Base-by-base conservation (phyloP, 805 yeast genomes). In the Cyberlindnera petersonii region DNA sequence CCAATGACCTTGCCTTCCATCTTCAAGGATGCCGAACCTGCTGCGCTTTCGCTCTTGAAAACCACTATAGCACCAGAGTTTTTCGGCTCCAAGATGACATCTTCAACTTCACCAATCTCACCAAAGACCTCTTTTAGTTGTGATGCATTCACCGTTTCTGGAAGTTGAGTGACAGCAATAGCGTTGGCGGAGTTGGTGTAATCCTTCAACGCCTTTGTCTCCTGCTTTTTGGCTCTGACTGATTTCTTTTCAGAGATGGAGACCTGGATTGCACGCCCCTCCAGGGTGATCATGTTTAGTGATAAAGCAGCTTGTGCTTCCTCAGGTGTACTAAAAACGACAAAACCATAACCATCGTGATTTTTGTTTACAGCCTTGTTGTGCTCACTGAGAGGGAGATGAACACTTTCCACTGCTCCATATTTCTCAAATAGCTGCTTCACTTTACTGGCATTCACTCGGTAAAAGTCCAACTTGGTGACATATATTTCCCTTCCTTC, bases 341-440 rank as follows among this genome's bases (percentile, higher is more conserved):
- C 60, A 52, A 85, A 83, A 0, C 82, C 95, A 56, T 71, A 79
- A 0, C 91, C 89, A 32, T 75, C 77, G 51, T 79, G 63, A 23
- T 60, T 62, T 24, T 55, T 56, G 3, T 47, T 45, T 24, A 37
- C 42, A 4, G 40, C 34, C 27, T 40, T 48, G 7, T 57, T 55
- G 21, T 52, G 56, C 2, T 37, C 35, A 22, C 57, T 56, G 32
- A 70, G 42, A 3, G 85, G 86, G 3, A 82, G 44, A 23, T 63
- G 66, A 0, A 83, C 56, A 26, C 59, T 61, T 39, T 78, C 82
- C 13, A 85, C 65, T 0, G 46, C 47, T 0, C 91, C 93, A 58
- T 55, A 74, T 27, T 61, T 55, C 4, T 51, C 53, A 50, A 84
- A 82, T 3, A 68, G 37, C 3, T 60, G 49, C 13, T 55, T 47